phyloP scores from a whole-genome alignment of 441 rosid species.

The Corymbia calophylla region DNA sequence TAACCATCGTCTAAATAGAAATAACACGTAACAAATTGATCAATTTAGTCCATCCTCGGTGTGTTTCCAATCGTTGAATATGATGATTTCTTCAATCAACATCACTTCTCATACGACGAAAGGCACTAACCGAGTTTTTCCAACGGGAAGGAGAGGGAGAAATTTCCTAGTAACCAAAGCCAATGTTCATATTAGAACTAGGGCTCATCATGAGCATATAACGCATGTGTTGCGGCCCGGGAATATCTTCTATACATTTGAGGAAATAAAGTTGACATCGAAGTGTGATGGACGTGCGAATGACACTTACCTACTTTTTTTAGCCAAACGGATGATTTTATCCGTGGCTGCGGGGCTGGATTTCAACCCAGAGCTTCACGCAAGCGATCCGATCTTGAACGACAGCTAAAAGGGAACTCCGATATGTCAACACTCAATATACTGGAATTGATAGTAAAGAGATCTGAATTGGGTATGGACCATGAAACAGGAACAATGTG shows the following conservation, averaged over 20 bases:
- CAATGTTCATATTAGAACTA: background rate
- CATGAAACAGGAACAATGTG: background rate
- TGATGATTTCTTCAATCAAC: background rate
- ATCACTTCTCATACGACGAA: background rate
- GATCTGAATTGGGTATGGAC: background rate
- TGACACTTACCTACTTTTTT: background rate
- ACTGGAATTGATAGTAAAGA: background rate
- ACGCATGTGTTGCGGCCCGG: conserved; percentile 28
- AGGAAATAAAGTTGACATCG: background rate
- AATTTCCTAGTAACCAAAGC: background rate
- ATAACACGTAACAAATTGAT: background rate
- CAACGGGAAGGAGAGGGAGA: background rate
- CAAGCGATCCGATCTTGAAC: background rate
- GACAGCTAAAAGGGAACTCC: background rate
- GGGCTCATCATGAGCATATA: conserved; percentile 12
- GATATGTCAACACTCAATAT: background rate
- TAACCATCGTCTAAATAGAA: background rate
- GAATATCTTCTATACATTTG: conserved; percentile 17
- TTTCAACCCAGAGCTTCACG: conserved; percentile 20
- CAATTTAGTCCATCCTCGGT: background rate
- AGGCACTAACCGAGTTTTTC: background rate
- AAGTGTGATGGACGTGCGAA: background rate
- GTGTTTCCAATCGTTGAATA: background rate
- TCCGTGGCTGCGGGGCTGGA: conserved; percentile 7
- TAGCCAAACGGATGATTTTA: background rate